Evolutionary conservation across 1,284 basidiomycete species (phyloP).

Genomic region (Cronartium ribicola): DNA sequence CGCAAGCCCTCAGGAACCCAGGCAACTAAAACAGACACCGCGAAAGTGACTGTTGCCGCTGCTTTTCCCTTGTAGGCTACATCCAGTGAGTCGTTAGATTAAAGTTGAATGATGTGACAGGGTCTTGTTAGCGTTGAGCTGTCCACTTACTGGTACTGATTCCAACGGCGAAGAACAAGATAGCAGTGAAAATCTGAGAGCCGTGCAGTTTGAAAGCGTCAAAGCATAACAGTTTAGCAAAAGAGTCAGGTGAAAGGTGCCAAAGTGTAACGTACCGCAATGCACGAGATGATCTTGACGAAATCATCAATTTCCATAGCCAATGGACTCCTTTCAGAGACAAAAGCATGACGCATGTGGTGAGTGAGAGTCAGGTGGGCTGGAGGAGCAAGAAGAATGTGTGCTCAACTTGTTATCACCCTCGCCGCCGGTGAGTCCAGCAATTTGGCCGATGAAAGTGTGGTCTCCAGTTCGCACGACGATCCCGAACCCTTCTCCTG

Average conservation of each 20-base stretch:
- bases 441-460: constrained; percentile 66
- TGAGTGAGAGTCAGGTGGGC: neutral
- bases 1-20: constrained; percentile 59
- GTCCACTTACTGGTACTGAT: constrained; percentile 55
- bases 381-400: neutral
- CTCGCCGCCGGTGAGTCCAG: constrained; percentile 62
- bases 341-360: neutral
- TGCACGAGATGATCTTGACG: constrained; percentile 54
- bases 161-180: constrained; percentile 64
- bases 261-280: constrained; percentile 52
- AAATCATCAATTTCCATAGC: constrained; percentile 63
- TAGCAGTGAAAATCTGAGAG: constrained; percentile 57
- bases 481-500: constrained; percentile 66
- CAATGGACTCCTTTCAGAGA: constrained; percentile 56
- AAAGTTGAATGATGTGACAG: neutral
- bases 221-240: neutral
- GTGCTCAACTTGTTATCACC: constrained; percentile 56
- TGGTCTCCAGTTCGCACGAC: constrained; percentile 65
- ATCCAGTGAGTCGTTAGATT: neutral
- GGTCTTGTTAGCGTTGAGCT: neutral
- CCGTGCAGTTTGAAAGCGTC: neutral
- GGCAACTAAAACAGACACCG: constrained; percentile 67
- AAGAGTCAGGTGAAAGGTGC: neutral
- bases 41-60: constrained; percentile 63
- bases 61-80: constrained; percentile 62